Conservation (phyloP, 352 stramenopile genomes). For the Phytophthora cryptogea region DNA sequence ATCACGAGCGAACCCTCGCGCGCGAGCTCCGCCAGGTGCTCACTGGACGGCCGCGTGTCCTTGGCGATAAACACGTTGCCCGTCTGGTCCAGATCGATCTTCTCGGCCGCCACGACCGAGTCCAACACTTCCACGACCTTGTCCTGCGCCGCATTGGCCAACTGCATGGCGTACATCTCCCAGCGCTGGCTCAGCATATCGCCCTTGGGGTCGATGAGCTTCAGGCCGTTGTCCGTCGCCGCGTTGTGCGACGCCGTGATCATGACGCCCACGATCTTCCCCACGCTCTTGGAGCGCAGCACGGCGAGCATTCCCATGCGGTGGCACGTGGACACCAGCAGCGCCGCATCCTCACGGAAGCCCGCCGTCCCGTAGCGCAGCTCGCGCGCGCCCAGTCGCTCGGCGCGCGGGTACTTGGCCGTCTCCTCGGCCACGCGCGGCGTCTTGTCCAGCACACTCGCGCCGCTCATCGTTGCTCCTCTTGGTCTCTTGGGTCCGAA, state of each 20-base stretch:
- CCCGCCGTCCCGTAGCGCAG: slow-evolving; percentile 94
- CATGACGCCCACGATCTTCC: slow-evolving; percentile 92
- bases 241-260: slow-evolving; percentile 95
- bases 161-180: slow-evolving; percentile 87
- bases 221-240: slow-evolving; percentile 93
- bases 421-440: slow-evolving; percentile 82
- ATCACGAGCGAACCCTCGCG: slow-evolving; percentile 89
- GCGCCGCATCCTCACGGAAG: slow-evolving; percentile 92
- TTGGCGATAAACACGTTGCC: slow-evolving; percentile 90
- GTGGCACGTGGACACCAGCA: slow-evolving; percentile 92
- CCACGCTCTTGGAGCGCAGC: slow-evolving; percentile 76
- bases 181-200: slow-evolving; percentile 92
- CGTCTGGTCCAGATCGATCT: slow-evolving; percentile 83
- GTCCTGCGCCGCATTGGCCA: slow-evolving; percentile 81
- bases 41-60: slow-evolving; percentile 92
- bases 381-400: slow-evolving; percentile 44
- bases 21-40: slow-evolving; percentile 87
- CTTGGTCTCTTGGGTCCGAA: neutral
- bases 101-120: slow-evolving; percentile 67
- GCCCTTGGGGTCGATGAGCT: slow-evolving; percentile 93
- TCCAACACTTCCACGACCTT: slow-evolving; percentile 88
- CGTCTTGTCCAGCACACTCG: slow-evolving; percentile 77
- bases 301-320: slow-evolving; percentile 91
- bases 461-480: slow-evolving; percentile 38
- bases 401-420: slow-evolving; percentile 65